Conservation (phyloP, 2,329 filamentous ascomycete genomes). For the Aaosphaeria arxii region DNA sequence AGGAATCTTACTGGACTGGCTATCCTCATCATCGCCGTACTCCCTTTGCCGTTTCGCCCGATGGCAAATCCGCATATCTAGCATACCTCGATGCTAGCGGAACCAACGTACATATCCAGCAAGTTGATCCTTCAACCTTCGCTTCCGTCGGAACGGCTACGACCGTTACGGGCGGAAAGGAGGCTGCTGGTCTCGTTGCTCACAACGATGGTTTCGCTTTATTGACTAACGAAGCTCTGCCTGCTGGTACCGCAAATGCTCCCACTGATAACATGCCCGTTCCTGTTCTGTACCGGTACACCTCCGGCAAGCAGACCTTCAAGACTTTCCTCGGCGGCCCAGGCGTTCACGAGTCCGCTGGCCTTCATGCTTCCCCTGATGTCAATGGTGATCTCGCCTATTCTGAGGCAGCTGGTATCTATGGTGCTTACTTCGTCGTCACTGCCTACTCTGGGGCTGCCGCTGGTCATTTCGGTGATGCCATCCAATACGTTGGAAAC, state of each 20-base stretch:
- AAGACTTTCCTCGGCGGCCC: constrained; percentile 60
- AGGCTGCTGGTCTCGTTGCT: constrained; percentile 58
- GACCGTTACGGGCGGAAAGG: constrained; percentile 54
- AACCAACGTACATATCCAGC: constrained; percentile 57
- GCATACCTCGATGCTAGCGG: constrained; percentile 59
- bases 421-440: constrained; percentile 62
- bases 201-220: constrained; percentile 64
- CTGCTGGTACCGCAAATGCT: constrained; percentile 49
- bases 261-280: constrained; percentile 51
- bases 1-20: constrained; percentile 60
- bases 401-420: constrained; percentile 54
- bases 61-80: constrained; percentile 58
- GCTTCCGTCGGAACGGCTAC: constrained; percentile 51
- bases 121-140: constrained; percentile 55
- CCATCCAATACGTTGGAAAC: constrained; percentile 49
- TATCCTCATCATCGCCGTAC: constrained; percentile 62
- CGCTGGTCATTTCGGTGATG: constrained; percentile 58
- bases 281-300: constrained; percentile 59
- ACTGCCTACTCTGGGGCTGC: constrained; percentile 56
- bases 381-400: constrained; percentile 63
- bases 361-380: constrained; percentile 53
- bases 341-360: constrained; percentile 46
- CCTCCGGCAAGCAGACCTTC: constrained; percentile 54
- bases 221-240: constrained; percentile 56
- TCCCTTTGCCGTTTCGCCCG: constrained; percentile 58